Base-by-base conservation (phyloP, 306 rosid genomes). In the Mimosa pudica region DNA sequence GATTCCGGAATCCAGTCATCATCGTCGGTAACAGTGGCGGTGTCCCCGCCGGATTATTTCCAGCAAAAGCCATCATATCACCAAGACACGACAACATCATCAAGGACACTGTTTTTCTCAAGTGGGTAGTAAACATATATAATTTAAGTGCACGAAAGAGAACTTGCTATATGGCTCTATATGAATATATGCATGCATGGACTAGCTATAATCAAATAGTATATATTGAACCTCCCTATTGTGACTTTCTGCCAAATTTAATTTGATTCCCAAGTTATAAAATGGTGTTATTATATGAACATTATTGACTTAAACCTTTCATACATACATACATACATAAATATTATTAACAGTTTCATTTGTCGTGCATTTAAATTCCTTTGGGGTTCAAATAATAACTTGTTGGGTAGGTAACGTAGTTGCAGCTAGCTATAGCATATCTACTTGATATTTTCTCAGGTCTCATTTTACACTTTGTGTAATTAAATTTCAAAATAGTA, bases 11-110 rank as follows among this genome's bases (percentile, higher is more conserved):
- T 82, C 75, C 87, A 76, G 51, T 82, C 91, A 0, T 69, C 86
- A 0, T 91, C 91, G 11, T 86, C 92, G 8, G 93, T 89, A 75
- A 87, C 93, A 0, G 86, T 91, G 69, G 92, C 91, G 0, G 70
- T 81, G 67, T 87, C 95, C 6, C 93, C 95, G 6, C 85, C 90
- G 44, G 91, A 89, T 71, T 79, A 89, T 74, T 86, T 89, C 68
- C 73, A 78, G 80, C 89, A 83, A 77, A 82, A 84, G 45, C 78
- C 89, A 3, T 87, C 89, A 3, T 87, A 81, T 48, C 88, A 86
- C 36, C 87, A 85, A 38, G 66, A 82, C 0, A 74, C 84, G 1
- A 77, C 61, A 55, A 73, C 76, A 18, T 83, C 88, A 47, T 77
- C 87, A 66, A 75, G 85, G 84, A 83, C 89, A 71, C 84, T 84